phyloP scores from a whole-genome alignment of 2,329 filamentous ascomycete species.

The Fusarium anguioides region DNA sequence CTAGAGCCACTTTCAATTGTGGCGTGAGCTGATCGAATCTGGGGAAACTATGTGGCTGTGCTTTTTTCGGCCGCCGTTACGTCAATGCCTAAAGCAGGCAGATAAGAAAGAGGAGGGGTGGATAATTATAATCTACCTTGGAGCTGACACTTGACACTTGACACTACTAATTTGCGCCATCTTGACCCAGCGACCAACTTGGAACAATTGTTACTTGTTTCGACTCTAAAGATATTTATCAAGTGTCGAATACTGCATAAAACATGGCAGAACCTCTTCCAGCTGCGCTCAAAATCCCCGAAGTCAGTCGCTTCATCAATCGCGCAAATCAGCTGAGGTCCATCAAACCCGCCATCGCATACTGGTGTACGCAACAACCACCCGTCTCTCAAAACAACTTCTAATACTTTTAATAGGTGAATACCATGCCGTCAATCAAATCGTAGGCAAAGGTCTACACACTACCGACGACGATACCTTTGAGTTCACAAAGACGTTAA shows the following conservation, averaged over 20 bases:
- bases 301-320: slow-evolving; percentile 85
- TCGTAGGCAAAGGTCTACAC: slow-evolving; percentile 84
- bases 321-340: slow-evolving; percentile 86
- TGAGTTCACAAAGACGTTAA: slow-evolving; percentile 81
- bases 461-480: slow-evolving; percentile 80
- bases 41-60: slow-evolving; percentile 36
- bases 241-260: neutral
- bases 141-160: slow-evolving; percentile 8
- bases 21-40: slow-evolving; percentile 28
- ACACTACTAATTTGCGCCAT: slow-evolving; percentile 29
- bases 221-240: neutral
- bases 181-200: neutral
- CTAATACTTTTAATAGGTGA: slow-evolving; percentile 67
- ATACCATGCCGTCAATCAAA: slow-evolving; percentile 93
- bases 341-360: slow-evolving; percentile 87
- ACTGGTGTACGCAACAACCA: slow-evolving; percentile 80
- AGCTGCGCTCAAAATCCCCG: slow-evolving; percentile 74
- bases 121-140: too few relatives aligned
- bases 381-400: neutral
- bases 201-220: neutral
- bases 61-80: slow-evolving; percentile 16
- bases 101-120: slow-evolving; percentile 24
- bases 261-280: slow-evolving; percentile 72
- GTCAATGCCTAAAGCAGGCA: slow-evolving; percentile 26
- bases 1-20: slow-evolving; percentile 45